Conservation (phyloP, 805 yeast genomes). For the Yamadazyma ubonensis region DNA sequence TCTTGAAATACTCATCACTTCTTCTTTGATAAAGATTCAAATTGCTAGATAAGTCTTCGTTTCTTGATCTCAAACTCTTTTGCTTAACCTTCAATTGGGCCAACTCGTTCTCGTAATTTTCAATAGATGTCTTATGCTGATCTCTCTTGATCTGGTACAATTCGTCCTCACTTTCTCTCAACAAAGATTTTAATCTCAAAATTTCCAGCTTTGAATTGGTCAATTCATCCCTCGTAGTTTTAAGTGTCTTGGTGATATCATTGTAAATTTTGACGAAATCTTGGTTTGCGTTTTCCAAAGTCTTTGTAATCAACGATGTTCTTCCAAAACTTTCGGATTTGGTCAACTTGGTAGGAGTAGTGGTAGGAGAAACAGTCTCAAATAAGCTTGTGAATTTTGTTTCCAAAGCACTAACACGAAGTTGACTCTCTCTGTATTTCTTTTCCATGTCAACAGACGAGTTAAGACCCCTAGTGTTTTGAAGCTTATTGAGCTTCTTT, state of each 20-base stretch:
- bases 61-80: constrained; percentile 56
- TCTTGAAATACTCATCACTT: constrained; percentile 70
- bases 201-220: constrained; percentile 41
- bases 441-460: constrained; percentile 35
- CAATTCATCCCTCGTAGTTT: constrained; percentile 44
- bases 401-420: constrained; percentile 34
- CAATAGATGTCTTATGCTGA: constrained; percentile 36
- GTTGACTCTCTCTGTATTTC: constrained; percentile 36
- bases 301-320: constrained; percentile 20
- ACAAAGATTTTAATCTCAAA: constrained; percentile 37
- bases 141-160: constrained; percentile 43
- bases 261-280: constrained; percentile 51
- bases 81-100: constrained; percentile 56
- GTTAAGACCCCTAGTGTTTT: constrained; percentile 39
- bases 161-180: constrained; percentile 45
- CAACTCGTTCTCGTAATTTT: constrained; percentile 36
- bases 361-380: constrained; percentile 15
- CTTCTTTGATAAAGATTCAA: constrained; percentile 64
- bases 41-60: constrained; percentile 51
- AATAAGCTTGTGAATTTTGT: constrained; percentile 25
- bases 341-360: constrained; percentile 18
- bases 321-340: constrained; percentile 37
- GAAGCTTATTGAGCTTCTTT: constrained; percentile 41
- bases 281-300: constrained; percentile 31
- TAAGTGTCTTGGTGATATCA: constrained; percentile 47